Evolutionary conservation across 1,284 basidiomycete genomes (phyloP).

Genomic region (Cystobasidiaceae sp.): DNA sequence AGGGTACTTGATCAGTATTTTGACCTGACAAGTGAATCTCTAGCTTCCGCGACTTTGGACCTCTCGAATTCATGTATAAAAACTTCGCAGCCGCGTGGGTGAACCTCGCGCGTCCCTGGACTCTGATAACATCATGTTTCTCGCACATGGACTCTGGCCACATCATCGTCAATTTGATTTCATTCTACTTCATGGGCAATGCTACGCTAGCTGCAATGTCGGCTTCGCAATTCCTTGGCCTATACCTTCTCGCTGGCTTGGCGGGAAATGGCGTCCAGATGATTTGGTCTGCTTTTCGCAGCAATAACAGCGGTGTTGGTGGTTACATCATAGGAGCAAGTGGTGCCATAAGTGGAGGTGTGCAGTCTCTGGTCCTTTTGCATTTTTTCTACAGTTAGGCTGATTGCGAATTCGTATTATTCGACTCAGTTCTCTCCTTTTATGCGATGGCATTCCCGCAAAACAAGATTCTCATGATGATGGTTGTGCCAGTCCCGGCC

Average conservation of each 20-base stretch:
- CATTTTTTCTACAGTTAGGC: not conserved
- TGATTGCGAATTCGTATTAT: not conserved
- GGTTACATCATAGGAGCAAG: conserved; percentile 15
- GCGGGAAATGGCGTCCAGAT: conserved; percentile 24
- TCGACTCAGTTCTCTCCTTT: conserved; percentile 18
- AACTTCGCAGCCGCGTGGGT: conserved; percentile 25
- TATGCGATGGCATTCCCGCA: conserved; percentile 23
- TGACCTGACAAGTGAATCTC: not conserved
- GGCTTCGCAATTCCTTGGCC: conserved; percentile 5
- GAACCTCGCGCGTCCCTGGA: conserved; percentile 25
- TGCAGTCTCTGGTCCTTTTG: not conserved
- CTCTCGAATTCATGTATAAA: conserved; percentile 16
- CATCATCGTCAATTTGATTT: conserved; percentile 22
- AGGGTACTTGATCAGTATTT: too few relatives aligned
- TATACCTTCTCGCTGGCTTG: conserved; percentile 20
- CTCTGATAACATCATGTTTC: conserved; percentile 22
- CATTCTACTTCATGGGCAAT: conserved; percentile 29
- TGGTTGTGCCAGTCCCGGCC: conserved; percentile 20
- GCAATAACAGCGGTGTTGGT: not conserved
- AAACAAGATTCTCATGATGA: conserved; percentile 14
- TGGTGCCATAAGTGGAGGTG: conserved; percentile 26
- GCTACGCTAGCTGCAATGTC: conserved; percentile 11
- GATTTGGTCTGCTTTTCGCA: conserved; percentile 1
- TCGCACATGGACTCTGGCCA: conserved; percentile 23
- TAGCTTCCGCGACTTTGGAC: conserved; percentile 27